These are phyloP conservation scores for Rubus parviflorus DNA, from an alignment of 306 rosid species.

Conservation along the genomic window DNA sequence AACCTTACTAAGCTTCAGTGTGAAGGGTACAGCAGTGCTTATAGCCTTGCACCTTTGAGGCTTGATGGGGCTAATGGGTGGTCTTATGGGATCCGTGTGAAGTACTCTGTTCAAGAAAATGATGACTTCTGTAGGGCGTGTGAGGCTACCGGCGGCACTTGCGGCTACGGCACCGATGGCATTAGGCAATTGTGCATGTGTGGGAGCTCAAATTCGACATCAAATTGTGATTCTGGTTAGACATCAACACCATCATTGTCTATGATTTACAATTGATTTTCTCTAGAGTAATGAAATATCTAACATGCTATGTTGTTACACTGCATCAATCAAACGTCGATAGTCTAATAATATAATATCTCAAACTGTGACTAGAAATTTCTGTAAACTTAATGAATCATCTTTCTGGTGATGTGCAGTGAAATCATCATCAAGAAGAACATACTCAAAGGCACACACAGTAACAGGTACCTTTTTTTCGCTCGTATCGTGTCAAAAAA, in stretches of 20 bases:
- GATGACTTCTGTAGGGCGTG: conserved; percentile 79
- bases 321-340: too few relatives aligned
- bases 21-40: conserved; percentile 92
- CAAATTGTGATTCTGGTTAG: conserved; percentile 85
- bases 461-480: conserved; percentile 36
- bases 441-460: conserved; percentile 31
- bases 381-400: neutral
- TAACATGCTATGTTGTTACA: neutral
- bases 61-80: conserved; percentile 70
- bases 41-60: conserved; percentile 76
- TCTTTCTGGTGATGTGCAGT: conserved; percentile 36
- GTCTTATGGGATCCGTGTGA: conserved; percentile 88
- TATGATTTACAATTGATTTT: neutral
- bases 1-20: conserved; percentile 78
- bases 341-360: too few relatives aligned
- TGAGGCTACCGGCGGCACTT: conserved; percentile 86
- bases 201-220: conserved; percentile 65
- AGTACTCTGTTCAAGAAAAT: conserved; percentile 74
- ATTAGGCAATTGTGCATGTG: conserved; percentile 80
- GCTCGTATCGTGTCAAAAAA: neutral
- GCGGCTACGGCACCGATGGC: conserved; percentile 75
- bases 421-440: conserved; percentile 35
- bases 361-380: neutral
- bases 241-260: neutral
- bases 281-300: neutral